Conservation (phyloP, 2,329 filamentous ascomycete genomes). For the Parastagonospora nodorum region DNA sequence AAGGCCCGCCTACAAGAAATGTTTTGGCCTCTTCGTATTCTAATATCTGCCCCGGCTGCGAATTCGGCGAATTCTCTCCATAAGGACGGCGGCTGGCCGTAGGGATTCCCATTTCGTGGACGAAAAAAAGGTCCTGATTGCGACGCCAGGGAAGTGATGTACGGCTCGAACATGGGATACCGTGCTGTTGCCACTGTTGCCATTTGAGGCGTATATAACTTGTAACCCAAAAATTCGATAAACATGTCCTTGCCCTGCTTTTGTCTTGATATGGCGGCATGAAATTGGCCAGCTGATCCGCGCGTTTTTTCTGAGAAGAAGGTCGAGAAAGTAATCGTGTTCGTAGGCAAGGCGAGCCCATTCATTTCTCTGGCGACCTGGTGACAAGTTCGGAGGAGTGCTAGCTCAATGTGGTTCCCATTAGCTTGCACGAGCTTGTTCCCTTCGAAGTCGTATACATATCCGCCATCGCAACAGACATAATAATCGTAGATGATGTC, state of each 20-base stretch:
- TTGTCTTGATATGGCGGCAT: neutral
- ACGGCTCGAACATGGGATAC: too few species aligned
- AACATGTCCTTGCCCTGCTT: neutral
- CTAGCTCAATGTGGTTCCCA: slow-evolving; percentile 3
- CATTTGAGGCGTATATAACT: too few species aligned
- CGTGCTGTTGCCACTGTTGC: too few species aligned
- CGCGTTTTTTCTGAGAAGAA: neutral
- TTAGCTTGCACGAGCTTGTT: slow-evolving; percentile 3
- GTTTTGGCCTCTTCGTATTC: too few species aligned
- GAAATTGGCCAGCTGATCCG: neutral
- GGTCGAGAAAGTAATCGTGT: neutral
- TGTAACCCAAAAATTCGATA: neutral
- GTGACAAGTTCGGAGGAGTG: slow-evolving; percentile 6
- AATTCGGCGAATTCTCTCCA: too few species aligned
- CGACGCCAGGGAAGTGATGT: too few species aligned
- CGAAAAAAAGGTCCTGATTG: too few species aligned
- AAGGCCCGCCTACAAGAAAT: too few species aligned
- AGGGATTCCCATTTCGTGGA: too few species aligned
- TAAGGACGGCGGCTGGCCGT: too few species aligned
- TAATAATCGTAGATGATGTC: slow-evolving; percentile 15
- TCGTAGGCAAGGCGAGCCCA: slow-evolving; percentile 2
- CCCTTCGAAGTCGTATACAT: slow-evolving; percentile 2
- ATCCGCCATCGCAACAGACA: slow-evolving; percentile 6
- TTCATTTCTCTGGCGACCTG: slow-evolving; percentile 6
- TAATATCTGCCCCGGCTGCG: too few species aligned